Evolutionary conservation across 75 land plant genomes (phyloP).

Genomic region (Pinus tabuliformis): DNA sequence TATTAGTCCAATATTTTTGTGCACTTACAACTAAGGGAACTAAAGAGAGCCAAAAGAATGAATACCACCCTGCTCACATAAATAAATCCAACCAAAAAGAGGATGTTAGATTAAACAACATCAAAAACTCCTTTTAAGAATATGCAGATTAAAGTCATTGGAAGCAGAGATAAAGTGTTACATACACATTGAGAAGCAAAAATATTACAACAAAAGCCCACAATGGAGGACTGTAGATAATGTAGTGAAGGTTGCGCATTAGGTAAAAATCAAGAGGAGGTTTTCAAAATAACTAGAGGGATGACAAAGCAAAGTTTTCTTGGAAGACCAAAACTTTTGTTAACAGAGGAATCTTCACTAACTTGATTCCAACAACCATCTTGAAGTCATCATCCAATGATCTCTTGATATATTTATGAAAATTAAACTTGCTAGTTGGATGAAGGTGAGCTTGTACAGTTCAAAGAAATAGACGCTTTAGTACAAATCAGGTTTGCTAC

Average conservation of each 20-base stretch:
- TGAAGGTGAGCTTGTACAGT: constrained; percentile 37
- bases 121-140: neutral
- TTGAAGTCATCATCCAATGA: constrained; percentile 51
- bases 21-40: constrained; percentile 56
- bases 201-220: constrained; percentile 52
- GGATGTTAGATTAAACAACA: neutral
- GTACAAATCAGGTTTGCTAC: neutral
- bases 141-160: neutral
- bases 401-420: constrained; percentile 39
- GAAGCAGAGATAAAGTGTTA: neutral
- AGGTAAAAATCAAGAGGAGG: too few relatives aligned
- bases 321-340: neutral
- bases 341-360: constrained; percentile 3
- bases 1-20: neutral
- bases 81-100: neutral
- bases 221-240: constrained; percentile 30
- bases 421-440: constrained; percentile 24
- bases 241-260: neutral
- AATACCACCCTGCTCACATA: constrained; percentile 35
- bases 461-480: neutral
- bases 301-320: neutral
- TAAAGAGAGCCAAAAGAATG: constrained; percentile 51
- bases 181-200: constrained; percentile 46
- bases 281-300: neutral
- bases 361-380: constrained; percentile 60